phyloP scores from a whole-genome alignment of 2,329 filamentous ascomycete species.

The Pestalotiopsis sp. region DNA sequence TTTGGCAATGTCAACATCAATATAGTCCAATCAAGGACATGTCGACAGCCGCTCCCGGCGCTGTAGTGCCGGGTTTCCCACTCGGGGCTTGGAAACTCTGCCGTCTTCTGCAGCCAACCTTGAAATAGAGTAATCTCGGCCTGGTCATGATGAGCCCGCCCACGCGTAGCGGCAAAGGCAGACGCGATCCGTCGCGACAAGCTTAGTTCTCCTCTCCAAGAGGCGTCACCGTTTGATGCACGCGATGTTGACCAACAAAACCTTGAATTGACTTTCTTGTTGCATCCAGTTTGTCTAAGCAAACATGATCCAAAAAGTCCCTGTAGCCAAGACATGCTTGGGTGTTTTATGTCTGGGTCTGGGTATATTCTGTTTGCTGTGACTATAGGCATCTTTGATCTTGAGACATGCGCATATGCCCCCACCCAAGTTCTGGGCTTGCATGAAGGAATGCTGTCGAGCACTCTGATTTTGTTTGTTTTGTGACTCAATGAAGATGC shows the following conservation, averaged over 20 bases:
- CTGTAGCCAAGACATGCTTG: not conserved
- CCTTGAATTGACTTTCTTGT: not conserved
- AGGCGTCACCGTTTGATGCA: not conserved
- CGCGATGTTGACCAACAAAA: not conserved
- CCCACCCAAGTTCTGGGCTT: not conserved
- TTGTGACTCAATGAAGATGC: too few relatives aligned
- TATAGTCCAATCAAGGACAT: too few relatives aligned
- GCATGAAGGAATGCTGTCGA: too few relatives aligned
- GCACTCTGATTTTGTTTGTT: too few relatives aligned
- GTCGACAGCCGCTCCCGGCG: too few relatives aligned
- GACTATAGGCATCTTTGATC: not conserved
- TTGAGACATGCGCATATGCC: not conserved
- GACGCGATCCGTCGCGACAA: not conserved
- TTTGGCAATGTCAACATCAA: too few relatives aligned
- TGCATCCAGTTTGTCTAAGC: not conserved
- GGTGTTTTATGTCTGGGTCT: not conserved
- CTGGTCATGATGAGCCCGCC: not conserved
- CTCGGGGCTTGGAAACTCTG: not conserved
- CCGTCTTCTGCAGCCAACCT: not conserved
- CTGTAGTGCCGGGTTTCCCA: not conserved
- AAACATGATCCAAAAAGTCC: not conserved
- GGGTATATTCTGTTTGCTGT: not conserved
- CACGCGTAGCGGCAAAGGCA: not conserved
- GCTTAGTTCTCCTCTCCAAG: not conserved
- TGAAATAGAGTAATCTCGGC: not conserved